phyloP scores from a whole-genome alignment of 371 early-diverging fungal species.

The Coemansia sp. region DNA sequence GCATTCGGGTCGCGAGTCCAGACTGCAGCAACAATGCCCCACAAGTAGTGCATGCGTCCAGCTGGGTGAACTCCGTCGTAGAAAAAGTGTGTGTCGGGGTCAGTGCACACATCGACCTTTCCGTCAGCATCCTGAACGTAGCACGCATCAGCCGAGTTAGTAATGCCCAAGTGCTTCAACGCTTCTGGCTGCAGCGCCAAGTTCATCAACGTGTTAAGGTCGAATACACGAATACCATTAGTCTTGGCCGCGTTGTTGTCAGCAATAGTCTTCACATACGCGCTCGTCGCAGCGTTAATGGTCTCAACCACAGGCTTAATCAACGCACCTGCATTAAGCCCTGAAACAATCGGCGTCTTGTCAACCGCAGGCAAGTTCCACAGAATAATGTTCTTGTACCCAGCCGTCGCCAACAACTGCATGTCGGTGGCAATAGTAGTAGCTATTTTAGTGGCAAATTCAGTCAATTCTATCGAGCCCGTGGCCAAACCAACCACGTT shows the following conservation, averaged over 20 bases:
- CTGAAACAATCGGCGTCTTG: slow-evolving; percentile 17
- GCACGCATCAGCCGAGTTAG: slow-evolving; percentile 37
- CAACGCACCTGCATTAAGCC: slow-evolving; percentile 2
- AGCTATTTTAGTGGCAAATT: slow-evolving; percentile 23
- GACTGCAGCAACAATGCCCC: slow-evolving; percentile 39
- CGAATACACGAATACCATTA: slow-evolving; percentile 16
- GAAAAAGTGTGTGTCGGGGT: slow-evolving; percentile 51
- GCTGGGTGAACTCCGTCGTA: slow-evolving; percentile 49
- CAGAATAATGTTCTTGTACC: slow-evolving; percentile 44
- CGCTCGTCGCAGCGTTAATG: slow-evolving; percentile 22
- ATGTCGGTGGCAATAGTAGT: slow-evolving; percentile 24
- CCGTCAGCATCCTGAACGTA: slow-evolving; percentile 14
- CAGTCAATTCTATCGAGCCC: slow-evolving; percentile 8
- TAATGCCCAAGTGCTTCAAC: slow-evolving; percentile 30
- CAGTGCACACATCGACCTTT: slow-evolving; percentile 21
- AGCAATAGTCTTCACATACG: slow-evolving; percentile 6
- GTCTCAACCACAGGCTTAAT: slow-evolving; percentile 11
- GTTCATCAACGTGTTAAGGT: slow-evolving; percentile 23
- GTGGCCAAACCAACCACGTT: slow-evolving; percentile 10
- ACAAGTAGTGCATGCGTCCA: slow-evolving; percentile 50
- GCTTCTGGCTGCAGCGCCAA: slow-evolving; percentile 26
- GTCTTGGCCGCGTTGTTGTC: slow-evolving; percentile 4
- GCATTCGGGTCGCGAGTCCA: slow-evolving; percentile 31
- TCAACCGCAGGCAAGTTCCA: slow-evolving; percentile 45
- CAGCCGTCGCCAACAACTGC: slow-evolving; percentile 18